phyloP scores from a whole-genome alignment of 192 early-diverging fungal genomes.

The Backusella parvicylindrica region DNA sequence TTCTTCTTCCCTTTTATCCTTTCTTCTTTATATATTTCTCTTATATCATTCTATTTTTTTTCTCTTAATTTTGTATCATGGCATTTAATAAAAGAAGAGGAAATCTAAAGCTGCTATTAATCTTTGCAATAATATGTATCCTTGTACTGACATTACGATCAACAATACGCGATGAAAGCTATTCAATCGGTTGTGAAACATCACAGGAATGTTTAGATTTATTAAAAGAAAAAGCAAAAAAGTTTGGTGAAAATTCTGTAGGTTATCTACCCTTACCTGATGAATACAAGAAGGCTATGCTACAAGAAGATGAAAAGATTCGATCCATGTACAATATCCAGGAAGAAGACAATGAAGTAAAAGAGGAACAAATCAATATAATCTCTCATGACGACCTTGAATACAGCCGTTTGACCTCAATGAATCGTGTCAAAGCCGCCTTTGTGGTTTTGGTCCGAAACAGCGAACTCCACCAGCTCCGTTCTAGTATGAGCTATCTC shows the following conservation, averaged over 20 bases:
- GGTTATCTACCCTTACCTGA: neutral
- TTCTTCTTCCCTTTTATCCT: neutral
- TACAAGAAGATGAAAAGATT: neutral
- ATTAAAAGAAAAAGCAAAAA: conserved; percentile 3
- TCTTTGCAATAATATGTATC: neutral
- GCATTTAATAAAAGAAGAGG: conserved; percentile 1
- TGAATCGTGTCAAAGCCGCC: conserved; percentile 52
- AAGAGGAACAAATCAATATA: neutral
- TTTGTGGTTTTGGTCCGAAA: conserved; percentile 76
- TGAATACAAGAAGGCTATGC: neutral
- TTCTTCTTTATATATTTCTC: neutral
- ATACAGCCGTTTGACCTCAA: neutral
- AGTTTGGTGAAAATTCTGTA: neutral
- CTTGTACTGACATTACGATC: neutral
- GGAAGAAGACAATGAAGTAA: neutral
- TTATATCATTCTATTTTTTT: neutral
- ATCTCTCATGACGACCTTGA: neutral
- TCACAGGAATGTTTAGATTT: conserved; percentile 4
- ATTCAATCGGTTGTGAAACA: neutral
- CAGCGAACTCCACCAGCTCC: conserved; percentile 60
- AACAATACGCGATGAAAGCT: neutral
- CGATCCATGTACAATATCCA: neutral
- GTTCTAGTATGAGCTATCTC: conserved; percentile 55
- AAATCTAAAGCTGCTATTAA: neutral
- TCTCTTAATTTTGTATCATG: neutral